Conservation (phyloP, 1,284 basidiomycete species). For the Blastosporella zonata region DNA sequence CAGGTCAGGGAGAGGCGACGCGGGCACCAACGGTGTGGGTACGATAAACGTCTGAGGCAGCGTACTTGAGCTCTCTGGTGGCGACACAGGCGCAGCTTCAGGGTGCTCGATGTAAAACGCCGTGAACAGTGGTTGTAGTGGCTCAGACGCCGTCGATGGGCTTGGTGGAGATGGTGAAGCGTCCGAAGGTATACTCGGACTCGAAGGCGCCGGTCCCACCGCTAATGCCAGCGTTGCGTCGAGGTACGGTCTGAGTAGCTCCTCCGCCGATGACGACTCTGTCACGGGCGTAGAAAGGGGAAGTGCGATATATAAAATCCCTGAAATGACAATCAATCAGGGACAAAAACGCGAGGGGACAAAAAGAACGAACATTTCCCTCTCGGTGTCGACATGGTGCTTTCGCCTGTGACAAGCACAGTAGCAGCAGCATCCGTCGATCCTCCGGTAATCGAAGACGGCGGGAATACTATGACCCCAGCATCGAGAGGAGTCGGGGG, state of each 20-base stretch:
- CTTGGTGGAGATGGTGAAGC: not conserved
- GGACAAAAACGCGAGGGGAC: slow-evolving; percentile 22
- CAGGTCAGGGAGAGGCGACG: slow-evolving; percentile 46
- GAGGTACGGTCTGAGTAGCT: slow-evolving; percentile 61
- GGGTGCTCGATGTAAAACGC: slow-evolving; percentile 52
- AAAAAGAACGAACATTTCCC: slow-evolving; percentile 66
- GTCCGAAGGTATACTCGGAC: not conserved
- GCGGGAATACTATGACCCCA: slow-evolving; percentile 81
- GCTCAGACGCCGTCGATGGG: not conserved
- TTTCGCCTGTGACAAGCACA: slow-evolving; percentile 77
- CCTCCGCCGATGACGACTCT: slow-evolving; percentile 36
- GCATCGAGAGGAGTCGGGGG: slow-evolving; percentile 53
- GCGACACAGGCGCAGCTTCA: slow-evolving; percentile 5
- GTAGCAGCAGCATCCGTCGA: slow-evolving; percentile 56
- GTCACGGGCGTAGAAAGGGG: slow-evolving; percentile 33
- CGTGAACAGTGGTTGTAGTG: slow-evolving; percentile 46
- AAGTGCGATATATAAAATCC: slow-evolving; percentile 60
- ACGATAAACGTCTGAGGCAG: slow-evolving; percentile 30
- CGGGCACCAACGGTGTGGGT: slow-evolving; percentile 36
- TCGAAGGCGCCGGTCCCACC: not conserved
- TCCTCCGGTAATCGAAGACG: slow-evolving; percentile 49
- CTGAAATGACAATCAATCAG: slow-evolving; percentile 33
- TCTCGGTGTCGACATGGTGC: slow-evolving; percentile 80
- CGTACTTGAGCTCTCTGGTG: slow-evolving; percentile 8
- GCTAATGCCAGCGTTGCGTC: slow-evolving; percentile 27